These are phyloP conservation scores for Quercus alba DNA, from an alignment of 306 rosid genomes.

Conservation along the genomic window DNA sequence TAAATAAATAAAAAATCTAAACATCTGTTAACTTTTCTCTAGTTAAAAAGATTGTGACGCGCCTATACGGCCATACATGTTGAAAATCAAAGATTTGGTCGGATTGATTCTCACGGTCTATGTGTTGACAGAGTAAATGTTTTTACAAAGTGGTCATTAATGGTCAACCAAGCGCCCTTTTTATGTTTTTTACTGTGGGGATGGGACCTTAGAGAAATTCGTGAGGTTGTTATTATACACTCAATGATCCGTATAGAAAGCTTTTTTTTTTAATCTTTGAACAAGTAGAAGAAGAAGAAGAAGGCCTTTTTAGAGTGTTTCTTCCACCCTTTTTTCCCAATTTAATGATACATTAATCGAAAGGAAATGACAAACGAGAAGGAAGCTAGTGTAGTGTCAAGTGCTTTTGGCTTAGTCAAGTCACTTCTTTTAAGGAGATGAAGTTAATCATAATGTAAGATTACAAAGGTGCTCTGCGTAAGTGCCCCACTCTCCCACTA, in stretches of 20 bases:
- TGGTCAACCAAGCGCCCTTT: background rate
- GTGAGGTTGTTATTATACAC: slow-evolving; percentile 24
- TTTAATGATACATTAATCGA: slow-evolving; percentile 3
- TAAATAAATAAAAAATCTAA: no score
- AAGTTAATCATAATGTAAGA: slow-evolving; percentile 26
- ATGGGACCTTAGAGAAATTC: background rate
- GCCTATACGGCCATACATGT: no score
- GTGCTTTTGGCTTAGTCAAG: slow-evolving; percentile 36
- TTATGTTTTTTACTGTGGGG: background rate
- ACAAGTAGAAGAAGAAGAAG: slow-evolving; percentile 9
- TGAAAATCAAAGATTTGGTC: no score
- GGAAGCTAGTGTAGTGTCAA: background rate
- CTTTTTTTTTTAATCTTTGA: slow-evolving; percentile 16
- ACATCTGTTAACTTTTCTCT: no score
- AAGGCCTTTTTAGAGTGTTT: slow-evolving; percentile 24
- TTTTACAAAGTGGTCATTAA: background rate
- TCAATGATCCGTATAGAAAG: slow-evolving; percentile 34
- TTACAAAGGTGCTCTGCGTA: slow-evolving; percentile 10
- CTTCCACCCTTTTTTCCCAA: slow-evolving; percentile 15
- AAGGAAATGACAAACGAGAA: slow-evolving; percentile 7
- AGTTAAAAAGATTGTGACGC: no score
- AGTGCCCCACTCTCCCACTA: slow-evolving; percentile 33
- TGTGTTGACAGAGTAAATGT: background rate
- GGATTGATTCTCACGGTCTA: no score
- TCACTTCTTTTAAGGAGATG: slow-evolving; percentile 66